Percentiles rank a stretch among this genome's conserved stretches.
Conservation (phyloP, 2,329 filamentous ascomycete species). For the Hypoxylon sp. region DNA sequence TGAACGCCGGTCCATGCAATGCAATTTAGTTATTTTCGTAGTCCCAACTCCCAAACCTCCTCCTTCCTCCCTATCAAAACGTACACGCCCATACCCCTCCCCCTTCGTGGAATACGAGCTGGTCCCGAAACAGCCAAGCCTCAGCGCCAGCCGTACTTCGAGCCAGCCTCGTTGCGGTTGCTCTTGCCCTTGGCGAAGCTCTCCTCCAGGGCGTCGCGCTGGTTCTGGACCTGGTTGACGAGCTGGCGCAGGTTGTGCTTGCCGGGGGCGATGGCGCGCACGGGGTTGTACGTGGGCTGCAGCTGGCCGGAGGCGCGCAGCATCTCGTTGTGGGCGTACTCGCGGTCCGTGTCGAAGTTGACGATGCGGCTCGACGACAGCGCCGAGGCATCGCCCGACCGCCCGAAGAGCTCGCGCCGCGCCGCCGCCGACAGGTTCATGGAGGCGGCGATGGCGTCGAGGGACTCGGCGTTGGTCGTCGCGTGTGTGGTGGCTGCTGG, state of each 20-base stretch:
- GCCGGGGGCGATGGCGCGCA: slow-evolving; percentile 83
- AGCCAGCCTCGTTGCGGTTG: slow-evolving; percentile 85
- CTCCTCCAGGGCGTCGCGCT: slow-evolving; percentile 90
- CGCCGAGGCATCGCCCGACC: slow-evolving; percentile 60
- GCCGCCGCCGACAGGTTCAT: slow-evolving; percentile 83
- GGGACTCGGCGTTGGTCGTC: slow-evolving; percentile 58
- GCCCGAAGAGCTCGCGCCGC: slow-evolving; percentile 87
- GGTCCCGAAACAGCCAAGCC: not conserved
- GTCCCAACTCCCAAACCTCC: not conserved
- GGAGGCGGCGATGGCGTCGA: slow-evolving; percentile 79
- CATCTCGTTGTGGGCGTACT: slow-evolving; percentile 88
- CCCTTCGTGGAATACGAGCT: not conserved
- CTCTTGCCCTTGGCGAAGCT: slow-evolving; percentile 85
- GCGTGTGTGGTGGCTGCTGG: slow-evolving; percentile 37
- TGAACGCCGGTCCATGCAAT: slow-evolving; percentile 21
- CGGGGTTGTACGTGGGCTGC: slow-evolving; percentile 78
- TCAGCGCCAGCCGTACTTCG: slow-evolving; percentile 82
- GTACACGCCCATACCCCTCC: not conserved
- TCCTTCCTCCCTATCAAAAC: not conserved
- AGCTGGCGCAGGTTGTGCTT: slow-evolving; percentile 92
- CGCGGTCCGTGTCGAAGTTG: slow-evolving; percentile 88
- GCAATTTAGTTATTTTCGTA: slow-evolving; percentile 2
- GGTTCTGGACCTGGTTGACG: slow-evolving; percentile 83
- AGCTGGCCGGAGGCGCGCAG: slow-evolving; percentile 77
- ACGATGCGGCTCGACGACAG: slow-evolving; percentile 72